Percentiles rank a stretch among this genome's conserved stretches.
Evolutionary conservation across 1,139 yeast species (phyloP).

Genomic region (Kodamaea arcana): DNA sequence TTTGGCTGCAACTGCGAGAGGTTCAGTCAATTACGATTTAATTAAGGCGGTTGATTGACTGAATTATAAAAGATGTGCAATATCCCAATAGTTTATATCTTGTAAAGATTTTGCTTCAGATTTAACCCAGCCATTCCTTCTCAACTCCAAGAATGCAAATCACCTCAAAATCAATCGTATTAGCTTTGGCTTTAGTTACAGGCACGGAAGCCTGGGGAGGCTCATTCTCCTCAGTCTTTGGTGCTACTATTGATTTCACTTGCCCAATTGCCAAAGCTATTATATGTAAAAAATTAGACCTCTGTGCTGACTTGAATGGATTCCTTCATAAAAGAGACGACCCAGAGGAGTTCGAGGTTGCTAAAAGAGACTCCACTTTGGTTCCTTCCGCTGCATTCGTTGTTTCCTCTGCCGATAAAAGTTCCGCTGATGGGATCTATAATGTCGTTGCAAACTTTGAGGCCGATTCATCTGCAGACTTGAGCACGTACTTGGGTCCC

Average conservation of each 20-base stretch:
- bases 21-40: no score
- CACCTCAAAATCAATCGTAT: conserved; percentile 3
- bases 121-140: conserved; percentile 1
- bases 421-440: conserved; percentile 14
- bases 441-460: conserved; percentile 20
- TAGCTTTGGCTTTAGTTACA: conserved; percentile 9
- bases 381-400: conserved; percentile 23
- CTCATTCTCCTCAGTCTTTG: conserved; percentile 4
- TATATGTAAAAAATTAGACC: conserved; percentile 2
- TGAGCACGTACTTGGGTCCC: conserved; percentile 12
- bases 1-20: background rate
- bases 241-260: conserved; percentile 4
- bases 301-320: conserved; percentile 2
- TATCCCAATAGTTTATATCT: no score
- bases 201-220: conserved; percentile 8
- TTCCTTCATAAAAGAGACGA: conserved; percentile 11
- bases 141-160: background rate
- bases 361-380: conserved; percentile 17
- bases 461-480: conserved; percentile 17
- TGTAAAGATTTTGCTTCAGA: background rate
- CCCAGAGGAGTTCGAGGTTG: conserved; percentile 23
- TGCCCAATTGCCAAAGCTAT: conserved; percentile 1
- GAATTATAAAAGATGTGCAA: no score
- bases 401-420: conserved; percentile 18
- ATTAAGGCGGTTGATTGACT: no score